phyloP scores from a whole-genome alignment of 352 stramenopile species.

The Phytophthora pinifolia region DNA sequence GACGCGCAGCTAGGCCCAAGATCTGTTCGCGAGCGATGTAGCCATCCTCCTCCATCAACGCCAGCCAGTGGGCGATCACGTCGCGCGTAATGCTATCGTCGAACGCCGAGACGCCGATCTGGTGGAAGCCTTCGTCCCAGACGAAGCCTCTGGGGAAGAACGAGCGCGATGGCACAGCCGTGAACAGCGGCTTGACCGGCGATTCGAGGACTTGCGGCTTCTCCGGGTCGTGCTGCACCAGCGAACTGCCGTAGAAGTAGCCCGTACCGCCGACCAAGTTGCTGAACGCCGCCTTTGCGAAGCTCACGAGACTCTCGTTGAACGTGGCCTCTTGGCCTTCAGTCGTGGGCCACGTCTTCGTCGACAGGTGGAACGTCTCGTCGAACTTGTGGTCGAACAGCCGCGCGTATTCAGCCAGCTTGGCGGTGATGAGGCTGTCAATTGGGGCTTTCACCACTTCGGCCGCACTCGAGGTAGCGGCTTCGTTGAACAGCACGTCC shows the following conservation, averaged over 20 bases:
- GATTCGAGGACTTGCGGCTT: constrained; percentile 43
- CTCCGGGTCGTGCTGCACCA: constrained; percentile 62
- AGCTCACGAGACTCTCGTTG: constrained; percentile 59
- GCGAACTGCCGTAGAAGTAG: constrained; percentile 89
- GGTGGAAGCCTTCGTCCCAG: constrained; percentile 96
- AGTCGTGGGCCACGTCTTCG: constrained; percentile 27
- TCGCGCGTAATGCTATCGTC: constrained; percentile 73
- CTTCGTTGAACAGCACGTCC: constrained; percentile 70
- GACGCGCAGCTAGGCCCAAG: constrained; percentile 58
- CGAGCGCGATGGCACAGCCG: constrained; percentile 89
- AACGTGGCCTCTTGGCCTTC: constrained; percentile 30
- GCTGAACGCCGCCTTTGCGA: constrained; percentile 86
- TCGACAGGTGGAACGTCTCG: constrained; percentile 46
- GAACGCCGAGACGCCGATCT: constrained; percentile 83
- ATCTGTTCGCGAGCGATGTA: constrained; percentile 95
- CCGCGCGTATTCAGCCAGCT: constrained; percentile 21
- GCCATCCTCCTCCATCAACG: constrained; percentile 81
- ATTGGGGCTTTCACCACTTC: constrained; percentile 23
- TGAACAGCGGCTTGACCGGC: constrained; percentile 68
- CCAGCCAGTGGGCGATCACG: constrained; percentile 89
- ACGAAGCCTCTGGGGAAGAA: constrained; percentile 95
- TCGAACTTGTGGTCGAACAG: constrained; percentile 68
- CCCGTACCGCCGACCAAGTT: constrained; percentile 90
- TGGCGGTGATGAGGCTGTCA: constrained; percentile 20
- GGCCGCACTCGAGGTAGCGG: constrained; percentile 5